Evolutionary conservation across 306 rosid genomes (phyloP), one percentile per base, ranked within the genome.

Genomic region (Pueraria montana): DNA sequence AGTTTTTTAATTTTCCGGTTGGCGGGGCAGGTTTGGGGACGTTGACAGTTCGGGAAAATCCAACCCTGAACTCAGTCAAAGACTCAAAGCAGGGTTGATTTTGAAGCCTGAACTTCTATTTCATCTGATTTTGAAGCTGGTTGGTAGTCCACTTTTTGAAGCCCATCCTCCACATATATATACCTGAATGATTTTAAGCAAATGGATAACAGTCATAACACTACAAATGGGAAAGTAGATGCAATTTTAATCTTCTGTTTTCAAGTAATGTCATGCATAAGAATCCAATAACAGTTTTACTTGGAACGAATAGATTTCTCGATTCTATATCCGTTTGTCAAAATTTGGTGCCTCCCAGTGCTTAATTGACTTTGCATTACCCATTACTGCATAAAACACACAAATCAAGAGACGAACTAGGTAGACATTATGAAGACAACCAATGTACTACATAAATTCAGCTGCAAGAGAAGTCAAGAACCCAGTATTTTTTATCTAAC

Each of bases 281-380:
- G 85, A 81, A 80, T 74, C 40, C 38, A 58, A 82, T 62, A 48
- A 80, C 6, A 43, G n/a, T 61, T 18, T 89, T 94, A 94, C 98
- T 94, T 94, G 88, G 89, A 82, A 52, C 86, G 88, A 77, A 91
- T 91, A 86, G 90, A 89, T 62, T 83, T 91, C 74, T 88, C 90
- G 2, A 84, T 70, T 70, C 82, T 90, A 6, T 63, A 81, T 74
- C 61, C 89, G 23, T 53, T 78, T 83, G 84, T 92, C 93, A 80
- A 83, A 84, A 83, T 84, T 59, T 58, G 86, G 76, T 16, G 94
- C 95, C 81, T 94, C 98, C 97, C 97, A 92, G 43, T 91, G 83
- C 77, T 63, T 73, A 82, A 91, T 94, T 59, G 97, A 90, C 83
- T 82, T 91, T 72, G 58, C 86, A 78, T 94, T 94, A 58, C 98